phyloP scores from a whole-genome alignment of 768 basidiomycete genomes.

The Mycena pura region DNA sequence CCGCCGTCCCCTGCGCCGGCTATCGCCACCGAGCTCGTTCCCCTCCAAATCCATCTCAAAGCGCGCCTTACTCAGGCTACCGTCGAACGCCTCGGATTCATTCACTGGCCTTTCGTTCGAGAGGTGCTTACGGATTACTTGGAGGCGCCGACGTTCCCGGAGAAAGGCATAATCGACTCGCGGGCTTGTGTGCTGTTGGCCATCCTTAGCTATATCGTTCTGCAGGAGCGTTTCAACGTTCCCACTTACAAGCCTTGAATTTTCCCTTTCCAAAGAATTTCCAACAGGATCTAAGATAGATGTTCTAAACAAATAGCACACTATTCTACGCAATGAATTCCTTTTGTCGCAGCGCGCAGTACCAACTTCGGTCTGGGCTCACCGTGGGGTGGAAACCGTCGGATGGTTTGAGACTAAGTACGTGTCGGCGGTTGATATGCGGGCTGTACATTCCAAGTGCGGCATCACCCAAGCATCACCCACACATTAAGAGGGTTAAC shows the following conservation, averaged over 20 bases:
- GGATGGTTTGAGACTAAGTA: too few species aligned
- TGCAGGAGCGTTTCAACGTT: constrained; percentile 14
- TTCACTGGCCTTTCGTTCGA: constrained; percentile 5
- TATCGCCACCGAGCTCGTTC: neutral
- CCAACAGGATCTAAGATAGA: too few species aligned
- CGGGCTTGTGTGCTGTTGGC: neutral
- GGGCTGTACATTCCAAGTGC: too few species aligned
- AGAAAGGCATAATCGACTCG: neutral
- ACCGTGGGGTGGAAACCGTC: too few species aligned
- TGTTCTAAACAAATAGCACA: too few species aligned
- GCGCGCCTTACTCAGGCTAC: constrained; percentile 8
- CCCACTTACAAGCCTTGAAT: neutral
- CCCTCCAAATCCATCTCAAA: constrained; percentile 13
- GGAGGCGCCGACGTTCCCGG: constrained; percentile 2
- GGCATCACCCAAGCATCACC: too few species aligned
- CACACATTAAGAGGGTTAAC: too few species aligned
- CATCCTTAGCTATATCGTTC: constrained; percentile 7
- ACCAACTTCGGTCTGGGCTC: too few species aligned
- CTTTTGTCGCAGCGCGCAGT: too few species aligned
- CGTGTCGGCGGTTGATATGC: too few species aligned
- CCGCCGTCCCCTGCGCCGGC: neutral
- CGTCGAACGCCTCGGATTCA: constrained; percentile 12
- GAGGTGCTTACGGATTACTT: constrained; percentile 4
- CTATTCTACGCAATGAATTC: too few species aligned
- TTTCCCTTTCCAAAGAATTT: neutral